Evolutionary conservation across 495 filamentous ascomycete species (phyloP), one percentile per base, ranked within the genome.

Genomic region (Pyrenula massariospora): DNA sequence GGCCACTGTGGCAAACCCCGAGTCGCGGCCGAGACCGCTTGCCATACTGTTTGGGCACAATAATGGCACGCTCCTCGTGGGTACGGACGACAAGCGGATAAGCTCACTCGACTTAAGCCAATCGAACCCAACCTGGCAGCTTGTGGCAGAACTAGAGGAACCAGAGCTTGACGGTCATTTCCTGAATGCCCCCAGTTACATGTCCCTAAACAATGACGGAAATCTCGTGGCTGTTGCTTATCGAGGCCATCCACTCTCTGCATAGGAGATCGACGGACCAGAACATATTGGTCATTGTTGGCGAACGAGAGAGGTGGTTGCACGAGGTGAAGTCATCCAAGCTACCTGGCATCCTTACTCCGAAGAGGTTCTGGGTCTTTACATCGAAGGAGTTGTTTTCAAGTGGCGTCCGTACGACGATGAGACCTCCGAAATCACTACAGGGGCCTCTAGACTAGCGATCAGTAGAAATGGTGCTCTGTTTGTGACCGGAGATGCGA

Each of bases 271-370:
- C 24, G 57, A 65, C 10, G 60, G 62, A 12, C 64, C 64, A 22
- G 53, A 59, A n/a, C 60, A 62, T 51, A 55, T 65, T 15, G 62
- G 64, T n/a, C 64, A 66, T 55, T 66, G 59, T 42, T 65, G 56
- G 56, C 59, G 64, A 20, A 61, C 19, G 24, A 56, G 54, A 57
- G 54, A 62, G 1, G 56, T 53, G 52, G 21, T 56, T 51, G 52
- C 56, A 36, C 57, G 59, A 49, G 63, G 63, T 48, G 61, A 64
- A 54, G 61, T 64, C 11, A 60, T 66, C 25, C 54, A 63, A 53
- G 61, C 59, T 19, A 55, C 56, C 42, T 66, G 65, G 65, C 58
- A 67, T 25, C 63, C 63, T 2, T 51, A 64, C n/a, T 42, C 21
- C 11, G 56, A 25, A 36, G 63, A 67, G 50, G 11, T 67, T n/a